A percentile compares a stretch with the other conserved stretches of the same genome.
Conservation (phyloP, 2,329 filamentous ascomycete genomes). For the Neofusicoccum parvum region DNA sequence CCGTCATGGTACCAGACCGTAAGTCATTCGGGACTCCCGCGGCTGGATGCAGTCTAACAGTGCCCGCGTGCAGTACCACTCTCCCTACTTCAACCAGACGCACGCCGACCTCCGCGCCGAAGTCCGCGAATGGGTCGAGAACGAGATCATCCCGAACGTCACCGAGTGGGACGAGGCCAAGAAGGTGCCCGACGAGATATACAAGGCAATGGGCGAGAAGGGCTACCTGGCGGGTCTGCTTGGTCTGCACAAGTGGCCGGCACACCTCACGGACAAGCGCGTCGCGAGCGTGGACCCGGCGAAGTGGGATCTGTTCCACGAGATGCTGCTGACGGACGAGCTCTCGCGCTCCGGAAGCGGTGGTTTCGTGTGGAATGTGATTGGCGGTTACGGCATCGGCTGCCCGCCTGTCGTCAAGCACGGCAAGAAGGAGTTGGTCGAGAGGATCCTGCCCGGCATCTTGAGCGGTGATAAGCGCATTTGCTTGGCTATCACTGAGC, state of each 20-base stretch:
- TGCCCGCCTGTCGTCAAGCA: constrained; percentile 91
- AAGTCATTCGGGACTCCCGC: constrained; percentile 39
- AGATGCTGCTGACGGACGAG: constrained; percentile 94
- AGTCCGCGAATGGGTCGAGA: constrained; percentile 88
- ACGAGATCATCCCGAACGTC: constrained; percentile 85
- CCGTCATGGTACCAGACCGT: constrained; percentile 94
- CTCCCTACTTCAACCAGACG: constrained; percentile 93
- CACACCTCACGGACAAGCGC: constrained; percentile 68
- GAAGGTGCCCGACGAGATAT: constrained; percentile 83
- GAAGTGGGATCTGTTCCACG: constrained; percentile 98
- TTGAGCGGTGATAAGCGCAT: constrained; percentile 93
- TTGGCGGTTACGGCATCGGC: constrained; percentile 96
- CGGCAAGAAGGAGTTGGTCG: constrained; percentile 79
- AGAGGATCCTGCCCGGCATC: constrained; percentile 87
- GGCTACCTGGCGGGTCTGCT: constrained; percentile 93
- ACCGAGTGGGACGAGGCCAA: constrained; percentile 97
- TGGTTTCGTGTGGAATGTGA: constrained; percentile 94
- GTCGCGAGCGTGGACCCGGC: constrained; percentile 80
- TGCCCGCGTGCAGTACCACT: constrained; percentile 70
- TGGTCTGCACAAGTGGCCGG: constrained; percentile 74
- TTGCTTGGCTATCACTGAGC: constrained; percentile 96
- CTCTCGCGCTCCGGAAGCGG: constrained; percentile 85
- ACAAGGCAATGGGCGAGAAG: constrained; percentile 91
- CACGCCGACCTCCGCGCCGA: constrained; percentile 90
- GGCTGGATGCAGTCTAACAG: not conserved